Base-by-base conservation (phyloP, 306 rosid genomes). In the Arachis hypogaea region DNA sequence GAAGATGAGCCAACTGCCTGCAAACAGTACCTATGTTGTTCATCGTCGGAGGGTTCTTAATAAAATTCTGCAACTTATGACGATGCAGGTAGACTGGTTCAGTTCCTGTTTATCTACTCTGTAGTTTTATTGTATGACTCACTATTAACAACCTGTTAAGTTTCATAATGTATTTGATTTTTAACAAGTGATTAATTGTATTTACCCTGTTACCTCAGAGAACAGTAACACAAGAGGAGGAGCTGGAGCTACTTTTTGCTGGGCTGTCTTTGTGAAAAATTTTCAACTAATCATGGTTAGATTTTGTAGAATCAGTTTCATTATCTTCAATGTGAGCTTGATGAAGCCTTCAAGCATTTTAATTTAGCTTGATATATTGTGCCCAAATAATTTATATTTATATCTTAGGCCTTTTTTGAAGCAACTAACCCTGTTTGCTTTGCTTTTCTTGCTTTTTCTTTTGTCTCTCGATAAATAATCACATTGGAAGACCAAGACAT, bases 1-100 rank as follows among this genome's bases (percentile, higher is more conserved):
- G 67, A 84, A 90, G 81, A 84, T 88, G 86, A 77, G 66, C 74
- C 73, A 60, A 64, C 83, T 93, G 59, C 97, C 97, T 46, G 73
- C 82, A 38, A 81, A 71, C 71, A 91, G 98, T 76, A 8, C 79
- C 14, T 91, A 91, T 66, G 96, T 78, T 63, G 12, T 79, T 40
- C 98, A 91, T 70, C 96, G 97, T 11, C 47, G 86, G 63, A 88
- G 85, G 84, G 93, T 93, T 80, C 96, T 93, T 40, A 85, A 85
- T 82, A 93, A 88, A 80, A 81, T 89, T 79, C 80, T 91, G 85
- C 91, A 89, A 72, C 96, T 93, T 59, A 66, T 91, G 73, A 75
- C 92, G 9, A 22, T 84, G 78, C 92, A 91, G 96, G 98, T 93
- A 18, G 29, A 64, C 59, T 63, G 38, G 2, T 29, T 22, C 36